Conservation (phyloP, 306 rosid species). For the Casuarina cunninghamiana region DNA sequence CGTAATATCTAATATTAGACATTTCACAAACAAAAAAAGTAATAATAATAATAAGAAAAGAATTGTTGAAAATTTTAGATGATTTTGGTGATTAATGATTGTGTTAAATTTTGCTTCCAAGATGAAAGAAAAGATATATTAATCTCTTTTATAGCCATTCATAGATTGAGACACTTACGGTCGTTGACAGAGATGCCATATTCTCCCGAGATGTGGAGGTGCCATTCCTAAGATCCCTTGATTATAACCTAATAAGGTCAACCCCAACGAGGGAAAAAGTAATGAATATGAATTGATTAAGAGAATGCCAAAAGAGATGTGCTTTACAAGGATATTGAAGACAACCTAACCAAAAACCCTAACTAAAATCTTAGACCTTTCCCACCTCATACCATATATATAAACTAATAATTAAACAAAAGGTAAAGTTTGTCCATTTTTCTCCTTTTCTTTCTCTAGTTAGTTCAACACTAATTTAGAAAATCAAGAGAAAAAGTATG, state of each 20-base stretch:
- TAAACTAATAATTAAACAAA: background rate
- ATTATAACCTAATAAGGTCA: slow-evolving; percentile 56
- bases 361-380: background rate
- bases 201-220: slow-evolving; percentile 72
- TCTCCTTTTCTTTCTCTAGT: background rate
- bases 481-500: background rate
- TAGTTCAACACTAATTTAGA: background rate
- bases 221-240: slow-evolving; percentile 94
- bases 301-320: background rate
- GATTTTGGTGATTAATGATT: too few relatives aligned
- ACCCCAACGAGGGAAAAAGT: background rate
- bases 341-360: too few relatives aligned
- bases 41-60: too few relatives aligned
- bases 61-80: background rate
- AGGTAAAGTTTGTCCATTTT: background rate
- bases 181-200: slow-evolving; percentile 73
- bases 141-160: too few relatives aligned
- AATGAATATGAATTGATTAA: background rate
- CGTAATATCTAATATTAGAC: too few relatives aligned
- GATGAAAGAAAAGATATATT: too few relatives aligned
- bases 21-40: too few relatives aligned
- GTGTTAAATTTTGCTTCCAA: too few relatives aligned
- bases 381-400: background rate
- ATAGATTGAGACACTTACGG: slow-evolving; percentile 38
- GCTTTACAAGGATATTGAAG: background rate